A percentile compares a stretch with the other conserved stretches of the same genome.
phyloP scores from a whole-genome alignment of 148 eudicot genomes.

The Silene latifolia region DNA sequence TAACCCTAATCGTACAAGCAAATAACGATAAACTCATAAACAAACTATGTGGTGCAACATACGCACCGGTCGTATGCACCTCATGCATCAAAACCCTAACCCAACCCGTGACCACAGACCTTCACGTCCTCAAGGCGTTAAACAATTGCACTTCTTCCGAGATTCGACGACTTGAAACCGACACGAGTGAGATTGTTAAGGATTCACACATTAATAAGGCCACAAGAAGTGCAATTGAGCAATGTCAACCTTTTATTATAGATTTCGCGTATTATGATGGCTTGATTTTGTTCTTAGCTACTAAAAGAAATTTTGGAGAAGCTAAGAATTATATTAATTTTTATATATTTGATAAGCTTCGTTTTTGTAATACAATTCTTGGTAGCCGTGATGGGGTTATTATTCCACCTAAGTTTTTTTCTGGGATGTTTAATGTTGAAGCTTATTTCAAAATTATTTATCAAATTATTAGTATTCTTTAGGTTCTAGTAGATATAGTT shows the following conservation, averaged over 20 bases:
- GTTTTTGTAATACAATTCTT: background rate
- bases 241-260: background rate
- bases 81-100: background rate
- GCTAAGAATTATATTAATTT: background rate
- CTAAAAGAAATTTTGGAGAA: background rate
- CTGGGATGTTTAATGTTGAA: background rate
- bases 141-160: background rate
- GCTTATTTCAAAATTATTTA: background rate
- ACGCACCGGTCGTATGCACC: background rate
- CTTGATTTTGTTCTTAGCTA: background rate
- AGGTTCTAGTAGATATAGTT: background rate
- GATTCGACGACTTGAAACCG: background rate
- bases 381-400: background rate
- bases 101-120: background rate
- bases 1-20: background rate
- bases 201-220: background rate
- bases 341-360: background rate
- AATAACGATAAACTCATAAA: background rate
- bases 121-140: background rate
- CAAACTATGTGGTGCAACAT: conserved; percentile 6
- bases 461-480: background rate
- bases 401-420: background rate
- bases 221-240: background rate
- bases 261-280: background rate
- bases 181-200: background rate